Percentiles rank a stretch among this genome's conserved stretches.
phyloP scores from a whole-genome alignment of 2,329 filamentous ascomycete species.

The Zymoseptoria brevis region DNA sequence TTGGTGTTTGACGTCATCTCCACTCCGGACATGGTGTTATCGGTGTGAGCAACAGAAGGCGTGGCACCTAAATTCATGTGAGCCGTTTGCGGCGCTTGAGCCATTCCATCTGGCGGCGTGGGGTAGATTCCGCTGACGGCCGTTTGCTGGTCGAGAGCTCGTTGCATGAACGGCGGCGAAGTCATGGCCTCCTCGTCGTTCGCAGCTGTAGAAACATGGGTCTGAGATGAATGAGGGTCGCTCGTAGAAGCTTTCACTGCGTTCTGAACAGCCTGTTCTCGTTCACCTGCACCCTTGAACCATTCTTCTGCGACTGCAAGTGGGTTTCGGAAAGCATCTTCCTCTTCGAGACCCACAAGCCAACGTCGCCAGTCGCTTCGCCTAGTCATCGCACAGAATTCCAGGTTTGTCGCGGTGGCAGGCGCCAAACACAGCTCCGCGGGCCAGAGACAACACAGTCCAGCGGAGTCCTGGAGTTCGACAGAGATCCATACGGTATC shows the following conservation, averaged over 20 bases:
- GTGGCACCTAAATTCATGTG: constrained; percentile 9
- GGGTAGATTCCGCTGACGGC: constrained; percentile 55
- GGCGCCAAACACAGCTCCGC: constrained; percentile 15
- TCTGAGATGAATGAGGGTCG: not conserved
- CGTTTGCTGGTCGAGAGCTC: constrained; percentile 32
- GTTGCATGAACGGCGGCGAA: constrained; percentile 30
- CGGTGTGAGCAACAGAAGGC: constrained; percentile 10
- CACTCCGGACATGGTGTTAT: constrained; percentile 1
- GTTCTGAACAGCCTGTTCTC: constrained; percentile 14
- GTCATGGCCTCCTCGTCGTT: constrained; percentile 6
- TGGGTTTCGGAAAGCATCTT: constrained; percentile 26
- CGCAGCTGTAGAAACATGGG: not conserved
- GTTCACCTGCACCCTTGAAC: constrained; percentile 16
- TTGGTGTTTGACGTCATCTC: constrained; percentile 1
- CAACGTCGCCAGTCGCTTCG: constrained; percentile 19
- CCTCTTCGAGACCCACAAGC: constrained; percentile 13
- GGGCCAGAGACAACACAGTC: constrained; percentile 18
- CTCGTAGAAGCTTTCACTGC: not conserved
- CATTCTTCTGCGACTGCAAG: constrained; percentile 24
- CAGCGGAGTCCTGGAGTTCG: constrained; percentile 1
- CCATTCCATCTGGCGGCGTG: constrained; percentile 57
- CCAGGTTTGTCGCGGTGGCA: not conserved
- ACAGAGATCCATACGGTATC: constrained; percentile 10
- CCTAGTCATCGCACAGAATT: not conserved
- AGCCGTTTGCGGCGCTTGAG: constrained; percentile 19